These are phyloP conservation scores for Beverwykella pulmonaria DNA, from an alignment of 495 filamentous ascomycete genomes.

Conservation along the genomic window DNA sequence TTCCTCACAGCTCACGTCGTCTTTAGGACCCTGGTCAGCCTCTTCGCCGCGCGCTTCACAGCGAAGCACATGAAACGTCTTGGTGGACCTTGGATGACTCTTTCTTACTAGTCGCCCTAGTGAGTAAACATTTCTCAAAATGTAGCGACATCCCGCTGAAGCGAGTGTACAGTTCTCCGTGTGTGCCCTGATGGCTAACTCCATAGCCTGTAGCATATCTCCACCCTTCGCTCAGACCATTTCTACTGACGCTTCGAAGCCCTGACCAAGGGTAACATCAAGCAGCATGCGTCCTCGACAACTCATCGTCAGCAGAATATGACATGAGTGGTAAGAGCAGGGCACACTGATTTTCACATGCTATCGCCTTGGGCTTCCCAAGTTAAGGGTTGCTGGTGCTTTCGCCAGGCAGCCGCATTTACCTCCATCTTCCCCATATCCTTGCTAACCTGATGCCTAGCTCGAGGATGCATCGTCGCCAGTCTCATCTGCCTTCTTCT, in stretches of 20 bases:
- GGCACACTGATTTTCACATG: constrained; percentile 15
- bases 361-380: constrained; percentile 15
- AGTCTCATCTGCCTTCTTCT: constrained; percentile 14
- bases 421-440: not conserved
- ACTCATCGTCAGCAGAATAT: not conserved
- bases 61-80: constrained; percentile 23
- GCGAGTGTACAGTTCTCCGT: constrained; percentile 2
- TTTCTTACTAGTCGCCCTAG: constrained; percentile 11
- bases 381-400: constrained; percentile 20
- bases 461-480: constrained; percentile 1
- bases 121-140: not conserved
- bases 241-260: constrained; percentile 22
- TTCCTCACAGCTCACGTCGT: constrained; percentile 1
- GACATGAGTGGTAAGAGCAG: constrained; percentile 15
- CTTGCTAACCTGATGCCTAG: constrained; percentile 12
- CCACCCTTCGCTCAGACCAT: not conserved
- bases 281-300: not conserved
- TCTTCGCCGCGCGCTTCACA: constrained; percentile 20
- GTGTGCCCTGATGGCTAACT: not conserved
- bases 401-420: not conserved
- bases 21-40: constrained; percentile 8
- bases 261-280: not conserved
- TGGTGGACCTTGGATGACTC: constrained; percentile 14
- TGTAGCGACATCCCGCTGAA: not conserved
- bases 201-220: constrained; percentile 2